A percentile compares a stretch with the other conserved stretches of the same genome.
Conservation (phyloP, 805 yeast genomes). For the Debaryomyces castellii region DNA sequence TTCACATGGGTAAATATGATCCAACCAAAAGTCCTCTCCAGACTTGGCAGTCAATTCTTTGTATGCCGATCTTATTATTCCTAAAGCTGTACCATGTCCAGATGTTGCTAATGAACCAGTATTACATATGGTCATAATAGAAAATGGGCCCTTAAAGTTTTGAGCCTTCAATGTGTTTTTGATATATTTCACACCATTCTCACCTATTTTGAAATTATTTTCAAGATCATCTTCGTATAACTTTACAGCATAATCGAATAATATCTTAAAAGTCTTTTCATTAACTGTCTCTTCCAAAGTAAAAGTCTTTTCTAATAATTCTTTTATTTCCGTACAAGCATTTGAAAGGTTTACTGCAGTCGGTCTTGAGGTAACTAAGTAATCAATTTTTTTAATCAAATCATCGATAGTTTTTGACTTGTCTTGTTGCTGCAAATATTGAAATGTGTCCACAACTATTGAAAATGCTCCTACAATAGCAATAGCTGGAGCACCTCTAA, state of each 20-base stretch:
- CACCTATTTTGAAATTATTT: conserved; percentile 80
- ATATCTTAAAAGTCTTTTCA: conserved; percentile 21
- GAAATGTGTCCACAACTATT: conserved; percentile 65
- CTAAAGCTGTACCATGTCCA: conserved; percentile 96
- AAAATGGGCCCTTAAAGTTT: conserved; percentile 60
- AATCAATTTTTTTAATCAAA: conserved; percentile 54
- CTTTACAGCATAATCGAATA: conserved; percentile 47
- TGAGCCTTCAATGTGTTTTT: conserved; percentile 42
- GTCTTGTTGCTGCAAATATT: conserved; percentile 16
- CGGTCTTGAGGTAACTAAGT: conserved; percentile 77
- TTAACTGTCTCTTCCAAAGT: conserved; percentile 23
- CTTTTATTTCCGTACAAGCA: conserved; percentile 58
- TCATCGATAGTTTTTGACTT: conserved; percentile 24
- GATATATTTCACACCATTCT: conserved; percentile 75
- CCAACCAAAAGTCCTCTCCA: conserved; percentile 46
- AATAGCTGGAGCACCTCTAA: conserved; percentile 98
- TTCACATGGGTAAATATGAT: conserved; percentile 83
- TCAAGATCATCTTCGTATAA: conserved; percentile 73
- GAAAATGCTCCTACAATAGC: conserved; percentile 92
- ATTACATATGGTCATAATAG: conserved; percentile 90
- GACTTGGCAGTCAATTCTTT: conserved; percentile 38
- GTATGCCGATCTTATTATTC: conserved; percentile 76
- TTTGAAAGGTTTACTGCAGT: conserved; percentile 92
- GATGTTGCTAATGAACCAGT: conserved; percentile 97
- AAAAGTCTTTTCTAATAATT: conserved; percentile 18